Base-by-base conservation (phyloP, 228 moss, liverwort and hornwort species). In the Sphagnum fallax region DNA sequence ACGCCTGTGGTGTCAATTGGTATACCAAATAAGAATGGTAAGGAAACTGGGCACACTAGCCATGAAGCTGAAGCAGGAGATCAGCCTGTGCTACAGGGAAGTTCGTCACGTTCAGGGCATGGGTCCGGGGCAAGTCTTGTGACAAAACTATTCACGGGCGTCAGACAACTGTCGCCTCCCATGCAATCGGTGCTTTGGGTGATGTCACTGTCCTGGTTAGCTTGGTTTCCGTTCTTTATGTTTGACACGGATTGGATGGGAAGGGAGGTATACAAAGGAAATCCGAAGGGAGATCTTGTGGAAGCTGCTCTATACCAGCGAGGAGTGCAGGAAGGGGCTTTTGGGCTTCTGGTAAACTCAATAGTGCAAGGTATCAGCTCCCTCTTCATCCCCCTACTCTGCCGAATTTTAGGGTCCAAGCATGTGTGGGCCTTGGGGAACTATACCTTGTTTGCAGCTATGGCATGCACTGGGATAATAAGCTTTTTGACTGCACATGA, bases 171-270 rank as follows among this genome's bases (percentile, higher is more conserved):
- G 12, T 72, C 93, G 0, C 81, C 78, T 13, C 80, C 83, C 64
- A 93, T 93, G 98, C 85, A 72, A 75, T 83, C 77, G 49, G 84
- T 98, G 15, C 84, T 98, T 4, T 48, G 84, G 15, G 92, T 93
- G 53, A 90, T 85, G 60, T 90, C 88, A 7, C 78, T 98, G 48
- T 90, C 90, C 13, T 98, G 98, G 98, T 60, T 98, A 12, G 88
- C 91, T 2, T 98, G 93, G 98, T 93, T 98, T 64, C 93, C 98
- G 6, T 98, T 98, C 70, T 74, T 98, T 18, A 84, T 98, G 6
- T 98, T 89, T 71, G 98, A 98, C 81, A 98, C 98, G 0, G 93
- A 98, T 62, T 98, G 98, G 98, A 98, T 98, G 98, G 98, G 93
- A 6, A 87, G 98, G 4, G 98, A 98, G 78, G 87, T 98, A 8